Evolutionary conservation across 768 basidiomycete genomes (phyloP).

Genomic region (Kwoniella europaea): DNA sequence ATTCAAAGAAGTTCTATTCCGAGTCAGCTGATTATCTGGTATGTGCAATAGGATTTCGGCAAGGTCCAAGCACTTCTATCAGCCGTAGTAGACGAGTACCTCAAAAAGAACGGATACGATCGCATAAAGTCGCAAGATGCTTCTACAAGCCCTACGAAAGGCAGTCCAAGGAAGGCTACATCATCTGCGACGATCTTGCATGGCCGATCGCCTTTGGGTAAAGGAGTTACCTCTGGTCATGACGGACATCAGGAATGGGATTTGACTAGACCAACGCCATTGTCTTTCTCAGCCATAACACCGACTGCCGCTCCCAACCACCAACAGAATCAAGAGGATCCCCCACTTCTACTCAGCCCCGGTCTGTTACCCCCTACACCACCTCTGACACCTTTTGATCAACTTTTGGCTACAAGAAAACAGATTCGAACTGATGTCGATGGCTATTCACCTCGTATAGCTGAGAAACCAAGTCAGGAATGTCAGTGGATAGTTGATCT

Average conservation of each 20-base stretch:
- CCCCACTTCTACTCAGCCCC: too few species aligned
- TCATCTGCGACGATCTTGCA: background rate
- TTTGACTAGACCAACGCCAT: constrained; percentile 1
- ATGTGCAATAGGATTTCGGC: constrained; percentile 59
- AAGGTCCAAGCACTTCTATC: constrained; percentile 66
- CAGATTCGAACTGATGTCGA: too few species aligned
- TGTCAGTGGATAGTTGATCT: constrained; percentile 16
- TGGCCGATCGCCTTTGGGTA: constrained; percentile 11
- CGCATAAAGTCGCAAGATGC: background rate
- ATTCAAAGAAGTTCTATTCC: background rate
- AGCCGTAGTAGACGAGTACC: constrained; percentile 67
- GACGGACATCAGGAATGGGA: background rate
- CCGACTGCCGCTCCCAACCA: background rate
- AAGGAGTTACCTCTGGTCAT: background rate
- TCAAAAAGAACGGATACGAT: constrained; percentile 69
- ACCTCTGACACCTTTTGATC: background rate
- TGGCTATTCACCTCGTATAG: background rate
- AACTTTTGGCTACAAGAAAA: background rate
- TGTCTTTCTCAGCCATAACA: background rate
- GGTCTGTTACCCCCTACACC: background rate
- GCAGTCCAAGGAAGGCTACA: background rate
- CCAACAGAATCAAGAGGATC: background rate
- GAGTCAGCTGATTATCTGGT: background rate
- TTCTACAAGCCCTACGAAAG: constrained; percentile 14
- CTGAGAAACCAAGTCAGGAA: background rate